Percentiles rank a stretch among this genome's conserved stretches.
Evolutionary conservation across 495 filamentous ascomycete species (phyloP).

Genomic region (Viridothelium virens): DNA sequence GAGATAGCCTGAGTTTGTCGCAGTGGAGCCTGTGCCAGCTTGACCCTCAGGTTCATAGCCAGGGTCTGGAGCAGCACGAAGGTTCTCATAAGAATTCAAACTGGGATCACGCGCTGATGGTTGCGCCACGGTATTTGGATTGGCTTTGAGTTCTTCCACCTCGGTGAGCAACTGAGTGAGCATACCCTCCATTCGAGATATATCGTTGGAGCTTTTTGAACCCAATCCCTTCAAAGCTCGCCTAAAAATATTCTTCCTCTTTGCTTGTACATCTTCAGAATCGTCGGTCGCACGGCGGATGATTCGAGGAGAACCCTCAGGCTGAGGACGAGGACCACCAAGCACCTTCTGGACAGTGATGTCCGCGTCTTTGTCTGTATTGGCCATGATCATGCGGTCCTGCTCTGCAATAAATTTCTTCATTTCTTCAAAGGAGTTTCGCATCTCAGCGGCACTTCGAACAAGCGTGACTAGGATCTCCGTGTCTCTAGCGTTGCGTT

Average conservation of each 20-base stretch:
- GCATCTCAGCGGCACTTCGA: conserved; percentile 91
- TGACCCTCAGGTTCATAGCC: conserved; percentile 80
- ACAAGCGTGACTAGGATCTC: conserved; percentile 94
- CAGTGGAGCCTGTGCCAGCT: conserved; percentile 66
- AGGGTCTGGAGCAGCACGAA: conserved; percentile 49
- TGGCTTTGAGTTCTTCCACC: conserved; percentile 77
- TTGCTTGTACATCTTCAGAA: conserved; percentile 62
- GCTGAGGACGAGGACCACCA: conserved; percentile 80
- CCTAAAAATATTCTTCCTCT: conserved; percentile 83
- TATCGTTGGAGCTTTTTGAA: conserved; percentile 76
- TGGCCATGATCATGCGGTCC: conserved; percentile 72
- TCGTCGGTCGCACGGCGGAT: conserved; percentile 53
- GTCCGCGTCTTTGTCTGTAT: conserved; percentile 79
- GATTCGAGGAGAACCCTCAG: conserved; percentile 48
- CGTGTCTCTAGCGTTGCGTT: conserved; percentile 92
- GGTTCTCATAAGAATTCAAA: conserved; percentile 45
- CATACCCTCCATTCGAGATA: conserved; percentile 91
- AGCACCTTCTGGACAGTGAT: conserved; percentile 71
- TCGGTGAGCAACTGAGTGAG: conserved; percentile 83
- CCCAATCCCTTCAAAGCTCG: conserved; percentile 84
- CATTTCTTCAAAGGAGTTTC: conserved; percentile 93
- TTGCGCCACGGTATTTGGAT: conserved; percentile 31
- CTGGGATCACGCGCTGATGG: conserved; percentile 32
- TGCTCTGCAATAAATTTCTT: conserved; percentile 84
- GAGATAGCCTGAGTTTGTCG: conserved; percentile 70